A percentile compares a stretch with the other conserved stretches of the same genome.
Conservation (phyloP, 768 basidiomycete species). For the Collybia sp. region DNA sequence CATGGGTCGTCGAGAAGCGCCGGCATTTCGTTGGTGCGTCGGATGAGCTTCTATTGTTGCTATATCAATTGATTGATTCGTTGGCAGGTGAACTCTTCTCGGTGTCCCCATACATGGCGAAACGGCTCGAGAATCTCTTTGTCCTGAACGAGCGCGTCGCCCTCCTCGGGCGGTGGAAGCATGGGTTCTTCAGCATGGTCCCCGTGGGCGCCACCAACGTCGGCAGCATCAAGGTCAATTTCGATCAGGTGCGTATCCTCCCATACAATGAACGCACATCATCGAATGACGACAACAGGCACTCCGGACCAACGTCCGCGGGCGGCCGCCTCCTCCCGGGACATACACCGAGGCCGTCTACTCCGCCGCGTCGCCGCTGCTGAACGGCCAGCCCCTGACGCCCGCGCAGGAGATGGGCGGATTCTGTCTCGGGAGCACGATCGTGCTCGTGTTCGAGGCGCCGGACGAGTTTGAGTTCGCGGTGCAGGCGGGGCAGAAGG, state of each 20-base stretch:
- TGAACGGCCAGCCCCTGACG: conserved; percentile 83
- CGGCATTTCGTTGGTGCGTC: conserved; percentile 88
- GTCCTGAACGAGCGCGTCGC: conserved; percentile 99
- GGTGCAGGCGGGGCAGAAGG: conserved; percentile 74
- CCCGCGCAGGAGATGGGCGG: conserved; percentile 97
- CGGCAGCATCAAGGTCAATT: conserved; percentile 93
- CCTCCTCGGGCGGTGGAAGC: conserved; percentile 87
- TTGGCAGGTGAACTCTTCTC: conserved; percentile 96
- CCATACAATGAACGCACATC: conserved; percentile 1
- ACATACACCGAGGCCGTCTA: conserved; percentile 94
- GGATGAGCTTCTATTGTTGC: not conserved
- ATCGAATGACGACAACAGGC: conserved; percentile 36
- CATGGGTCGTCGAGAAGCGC: conserved; percentile 96
- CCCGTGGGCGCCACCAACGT: conserved; percentile 99
- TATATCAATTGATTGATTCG: not conserved
- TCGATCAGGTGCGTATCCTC: conserved; percentile 61
- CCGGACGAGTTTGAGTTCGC: conserved; percentile 78
- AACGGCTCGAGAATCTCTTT: conserved; percentile 86
- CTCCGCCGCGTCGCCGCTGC: conserved; percentile 72
- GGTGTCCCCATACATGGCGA: conserved; percentile 94
- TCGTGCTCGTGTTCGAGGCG: conserved; percentile 96
- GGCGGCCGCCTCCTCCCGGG: conserved; percentile 68
- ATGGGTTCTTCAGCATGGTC: conserved; percentile 97
- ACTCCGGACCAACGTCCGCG: conserved; percentile 85
- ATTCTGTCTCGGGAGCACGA: conserved; percentile 91